phyloP scores from a whole-genome alignment of 805 yeast species.

The Hanseniaspora guilliermondii region DNA sequence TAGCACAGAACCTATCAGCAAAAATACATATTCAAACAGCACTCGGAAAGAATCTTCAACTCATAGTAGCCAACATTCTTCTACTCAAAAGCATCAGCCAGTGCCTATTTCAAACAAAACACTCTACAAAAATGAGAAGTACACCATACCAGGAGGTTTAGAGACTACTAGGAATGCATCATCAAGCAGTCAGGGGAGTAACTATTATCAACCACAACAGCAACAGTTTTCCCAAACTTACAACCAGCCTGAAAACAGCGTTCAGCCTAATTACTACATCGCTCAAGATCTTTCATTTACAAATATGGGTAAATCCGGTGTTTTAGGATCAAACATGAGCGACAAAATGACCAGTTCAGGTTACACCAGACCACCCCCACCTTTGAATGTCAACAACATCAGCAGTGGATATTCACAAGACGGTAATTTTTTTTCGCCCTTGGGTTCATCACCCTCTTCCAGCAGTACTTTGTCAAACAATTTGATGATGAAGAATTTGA shows the following conservation, averaged over 20 bases:
- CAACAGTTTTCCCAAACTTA: constrained; percentile 11
- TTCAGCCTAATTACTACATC: neutral
- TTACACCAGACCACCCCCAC: constrained; percentile 5
- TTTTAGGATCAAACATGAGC: neutral
- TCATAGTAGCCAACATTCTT: neutral
- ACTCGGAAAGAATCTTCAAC: neutral
- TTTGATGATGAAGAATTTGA: neutral
- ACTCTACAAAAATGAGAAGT: neutral
- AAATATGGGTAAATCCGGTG: neutral
- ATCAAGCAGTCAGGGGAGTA: neutral
- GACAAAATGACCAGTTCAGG: constrained; percentile 8
- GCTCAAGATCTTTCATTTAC: constrained; percentile 8
- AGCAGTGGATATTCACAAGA: neutral
- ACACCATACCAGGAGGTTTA: constrained; percentile 8
- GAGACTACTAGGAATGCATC: constrained; percentile 4
- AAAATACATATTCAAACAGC: neutral
- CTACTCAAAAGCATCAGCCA: neutral
- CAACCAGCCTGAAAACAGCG: neutral
- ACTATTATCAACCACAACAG: constrained; percentile 16
- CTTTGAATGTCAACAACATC: neutral
- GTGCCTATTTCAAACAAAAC: neutral
- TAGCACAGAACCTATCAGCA: neutral
- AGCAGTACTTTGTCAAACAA: constrained; percentile 4
- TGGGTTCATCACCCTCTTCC: neutral
- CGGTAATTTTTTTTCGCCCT: neutral